phyloP scores from a whole-genome alignment of 805 yeast species.

The Wickerhamomyces mucosus region DNA sequence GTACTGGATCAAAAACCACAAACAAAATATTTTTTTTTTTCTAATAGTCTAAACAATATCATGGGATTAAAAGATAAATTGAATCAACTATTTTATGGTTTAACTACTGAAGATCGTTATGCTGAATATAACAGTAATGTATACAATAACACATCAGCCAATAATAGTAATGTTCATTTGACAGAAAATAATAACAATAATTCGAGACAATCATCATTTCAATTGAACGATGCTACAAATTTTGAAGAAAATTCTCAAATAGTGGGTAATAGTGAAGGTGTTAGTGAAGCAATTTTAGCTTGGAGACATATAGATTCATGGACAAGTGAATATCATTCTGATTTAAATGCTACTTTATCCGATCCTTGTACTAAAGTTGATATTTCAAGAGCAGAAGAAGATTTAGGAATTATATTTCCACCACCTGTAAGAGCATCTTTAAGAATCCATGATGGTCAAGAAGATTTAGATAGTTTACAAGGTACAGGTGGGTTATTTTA shows the following conservation, averaged over 20 bases:
- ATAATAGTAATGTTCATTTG: slow-evolving; percentile 1
- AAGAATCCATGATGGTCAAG: slow-evolving; percentile 87
- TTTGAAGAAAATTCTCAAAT: slow-evolving; percentile 19
- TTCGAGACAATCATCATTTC: slow-evolving; percentile 4
- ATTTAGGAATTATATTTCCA: slow-evolving; percentile 67
- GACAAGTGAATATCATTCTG: slow-evolving; percentile 73
- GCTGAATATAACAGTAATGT: slow-evolving; percentile 50
- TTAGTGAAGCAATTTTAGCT: slow-evolving; percentile 64
- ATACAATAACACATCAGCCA: slow-evolving; percentile 22
- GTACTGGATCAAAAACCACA: too few relatives aligned
- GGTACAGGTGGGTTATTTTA: slow-evolving; percentile 67
- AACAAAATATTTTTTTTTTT: too few relatives aligned
- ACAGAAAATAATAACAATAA: background rate
- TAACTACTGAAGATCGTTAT: slow-evolving; percentile 60
- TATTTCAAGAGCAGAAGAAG: slow-evolving; percentile 74
- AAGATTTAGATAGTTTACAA: slow-evolving; percentile 59
- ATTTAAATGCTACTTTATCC: slow-evolving; percentile 67
- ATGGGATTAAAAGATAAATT: slow-evolving; percentile 36
- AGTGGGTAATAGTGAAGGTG: slow-evolving; percentile 39
- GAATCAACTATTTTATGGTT: slow-evolving; percentile 52
- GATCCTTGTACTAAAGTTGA: slow-evolving; percentile 77
- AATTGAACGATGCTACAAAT: slow-evolving; percentile 20
- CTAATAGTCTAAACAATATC: background rate
- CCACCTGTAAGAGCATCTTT: slow-evolving; percentile 72
- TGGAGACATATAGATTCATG: slow-evolving; percentile 88